Base-by-base conservation (phyloP, 345 rosid species). In the Hibiscus mutabilis region DNA sequence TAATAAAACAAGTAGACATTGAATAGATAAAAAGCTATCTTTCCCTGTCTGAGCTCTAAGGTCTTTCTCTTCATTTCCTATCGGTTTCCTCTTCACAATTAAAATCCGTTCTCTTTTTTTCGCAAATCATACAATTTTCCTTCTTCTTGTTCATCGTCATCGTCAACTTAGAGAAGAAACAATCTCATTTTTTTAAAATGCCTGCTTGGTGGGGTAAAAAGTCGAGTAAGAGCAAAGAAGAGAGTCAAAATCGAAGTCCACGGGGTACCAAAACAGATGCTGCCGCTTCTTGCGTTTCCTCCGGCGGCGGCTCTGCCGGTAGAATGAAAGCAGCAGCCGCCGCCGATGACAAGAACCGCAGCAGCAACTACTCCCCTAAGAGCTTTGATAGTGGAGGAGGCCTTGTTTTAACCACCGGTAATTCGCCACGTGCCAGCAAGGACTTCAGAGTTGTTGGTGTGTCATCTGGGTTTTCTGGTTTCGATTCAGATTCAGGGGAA, bases 161-260 rank as follows among this genome's bases (percentile, higher is more conserved):
- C 18, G 18, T 49, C 18, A 16, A 51, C 35, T n/a, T 75, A 13
- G 15, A n/a, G 19, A 15, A 49, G 55, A 16, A 49, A 49, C 8
- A 15, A 16, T 15, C 16, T 49, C 18, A 4, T 53, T 53, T 18
- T 18, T 6, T 16, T 6, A 19, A 72, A 77, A 90, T 90, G 96
- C 97, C 91, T 71, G 86, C 83, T 82, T 91, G 96, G 97, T 91
- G 95, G 93, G 68, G 78, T 13, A 90, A 66, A 73, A 94, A 81
- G 72, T 82, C 85, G 0, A 70, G 82, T 21, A 94, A 88, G 83
- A 80, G 53, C 79, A 85, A 86, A 69, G 93, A 86, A 73, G 87
- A 79, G 19, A 68, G 35, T 70, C 82, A 46, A 64, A 37, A 57
- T 44, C 47, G 33, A 56, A 74, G 59, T 68, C 69, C 76, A 11